These are phyloP conservation scores for Voacanga thouarsii DNA, from an alignment of 257 asterid species.

Conservation along the genomic window DNA sequence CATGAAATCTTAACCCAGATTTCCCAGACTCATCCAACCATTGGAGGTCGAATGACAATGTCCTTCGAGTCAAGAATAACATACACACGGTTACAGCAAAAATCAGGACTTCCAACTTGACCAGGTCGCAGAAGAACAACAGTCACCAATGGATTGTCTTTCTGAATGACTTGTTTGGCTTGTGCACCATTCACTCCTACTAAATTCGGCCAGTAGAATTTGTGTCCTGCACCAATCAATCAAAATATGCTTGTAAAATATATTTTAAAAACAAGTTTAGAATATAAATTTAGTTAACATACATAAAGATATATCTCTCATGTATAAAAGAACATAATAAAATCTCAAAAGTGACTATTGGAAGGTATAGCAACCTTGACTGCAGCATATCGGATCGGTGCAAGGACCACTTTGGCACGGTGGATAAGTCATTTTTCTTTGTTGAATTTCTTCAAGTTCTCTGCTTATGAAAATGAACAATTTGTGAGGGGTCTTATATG, in stretches of 20 bases:
- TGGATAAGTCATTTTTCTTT: neutral
- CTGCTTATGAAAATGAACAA: too few species aligned
- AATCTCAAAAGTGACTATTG: too few species aligned
- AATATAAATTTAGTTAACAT: neutral
- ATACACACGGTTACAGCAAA: conserved; percentile 2
- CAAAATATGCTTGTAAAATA: neutral
- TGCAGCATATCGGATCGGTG: neutral
- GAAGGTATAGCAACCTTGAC: neutral
- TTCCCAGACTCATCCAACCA: neutral
- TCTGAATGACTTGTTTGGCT: conserved; percentile 3
- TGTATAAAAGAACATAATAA: too few species aligned
- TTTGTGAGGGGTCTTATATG: too few species aligned
- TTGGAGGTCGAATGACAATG: neutral
- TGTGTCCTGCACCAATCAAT: neutral
- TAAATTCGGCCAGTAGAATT: neutral
- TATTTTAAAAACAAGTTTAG: too few species aligned
- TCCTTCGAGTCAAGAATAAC: neutral
- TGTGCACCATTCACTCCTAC: neutral
- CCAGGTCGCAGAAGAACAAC: neutral
- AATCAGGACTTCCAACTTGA: neutral
- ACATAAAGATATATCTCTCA: too few species aligned
- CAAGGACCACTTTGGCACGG: neutral
- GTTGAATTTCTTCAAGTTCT: too few species aligned
- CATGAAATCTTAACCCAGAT: too few species aligned
- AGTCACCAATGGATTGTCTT: conserved; percentile 6